Percentiles rank a stretch among this genome's conserved stretches.
phyloP scores from a whole-genome alignment of 345 rosid genomes.

The Hypericum androsaemum region DNA sequence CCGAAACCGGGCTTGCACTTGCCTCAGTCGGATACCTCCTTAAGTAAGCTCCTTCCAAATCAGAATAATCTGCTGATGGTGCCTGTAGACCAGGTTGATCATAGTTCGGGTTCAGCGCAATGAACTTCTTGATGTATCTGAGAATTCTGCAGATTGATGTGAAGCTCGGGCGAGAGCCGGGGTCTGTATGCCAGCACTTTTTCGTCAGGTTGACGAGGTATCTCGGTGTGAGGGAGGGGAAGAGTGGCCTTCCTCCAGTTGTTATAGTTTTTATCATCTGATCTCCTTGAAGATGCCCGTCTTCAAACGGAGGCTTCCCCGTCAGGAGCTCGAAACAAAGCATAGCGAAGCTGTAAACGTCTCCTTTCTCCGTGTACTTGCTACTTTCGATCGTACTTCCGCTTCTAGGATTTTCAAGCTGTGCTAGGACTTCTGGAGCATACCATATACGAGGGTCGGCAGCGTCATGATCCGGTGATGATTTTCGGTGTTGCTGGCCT shows the following conservation, averaged over 20 bases:
- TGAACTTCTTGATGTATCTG: conserved; percentile 18
- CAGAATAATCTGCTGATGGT: conserved; percentile 18
- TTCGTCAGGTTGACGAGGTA: conserved; percentile 19
- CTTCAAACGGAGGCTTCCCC: conserved; percentile 26
- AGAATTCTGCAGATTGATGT: conserved; percentile 27
- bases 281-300: conserved; percentile 25
- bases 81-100: conserved; percentile 8
- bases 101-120: conserved; percentile 13
- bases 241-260: conserved; percentile 23
- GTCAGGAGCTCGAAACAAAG: conserved; percentile 20
- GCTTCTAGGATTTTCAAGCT: conserved; percentile 15
- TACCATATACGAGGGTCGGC: conserved; percentile 17
- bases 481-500: conserved; percentile 1
- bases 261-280: conserved; percentile 20
- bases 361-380: conserved; percentile 16
- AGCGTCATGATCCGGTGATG: conserved; percentile 9
- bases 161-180: conserved; percentile 19
- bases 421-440: conserved; percentile 25
- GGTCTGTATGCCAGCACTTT: conserved; percentile 23
- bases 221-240: conserved; percentile 19
- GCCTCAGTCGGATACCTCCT: conserved; percentile 14
- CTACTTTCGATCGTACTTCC: background rate
- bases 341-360: conserved; percentile 28
- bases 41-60: conserved; percentile 12
- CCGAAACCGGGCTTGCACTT: background rate